Base-by-base conservation (phyloP, 371 early-diverging fungal species). In the Mortierella sp. region DNA sequence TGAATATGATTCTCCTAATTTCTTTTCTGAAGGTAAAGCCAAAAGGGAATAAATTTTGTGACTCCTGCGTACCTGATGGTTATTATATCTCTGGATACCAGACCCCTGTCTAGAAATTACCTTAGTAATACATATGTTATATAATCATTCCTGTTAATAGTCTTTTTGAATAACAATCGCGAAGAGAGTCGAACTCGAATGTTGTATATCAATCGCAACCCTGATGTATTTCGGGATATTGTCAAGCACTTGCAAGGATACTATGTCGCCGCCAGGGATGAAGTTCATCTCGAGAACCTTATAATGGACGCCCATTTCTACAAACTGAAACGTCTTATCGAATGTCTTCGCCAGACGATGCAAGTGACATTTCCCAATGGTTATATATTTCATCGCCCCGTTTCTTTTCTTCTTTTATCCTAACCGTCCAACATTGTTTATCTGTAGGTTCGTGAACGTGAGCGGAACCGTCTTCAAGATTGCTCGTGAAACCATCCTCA, bases 181-280 rank as follows among this genome's bases (percentile, higher is more conserved):
- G 64, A 85, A 70, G 64, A 85, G 62, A 55, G 55, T 43, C 26
- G 66, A 78, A 34, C 85, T 65, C 28, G 76, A 68, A 56, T 61
- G 9, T 79, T 91, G 83, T 84, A 89, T 66, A 81, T 91, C 68
- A 89, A 91, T 64, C 83, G 90, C 37, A 89, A 89, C 63, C 85
- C 90, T 26, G 86, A 86, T 22, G 83, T 83, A 3, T 91, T 91
- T 81, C 82, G 84, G 35, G 70, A 86, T 26, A 85, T 91, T 72
- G 86, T 87, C 47, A 86, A 86, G 55, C 88, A 90, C 77, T 76
- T 91, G 62, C 85, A 89, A 55, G 91, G 91, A 17, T 91, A 91
- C 62, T 84, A 86, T 70, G 75, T 90, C 34, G 81, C 82, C 28
- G 86, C 89, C 1, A 70, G 58, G 28, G 88, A 88, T 51, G 89